Evolutionary conservation across 23 red algal species (phyloP), one percentile per base, ranked within the genome.

Genomic region (Cyanidium caldarium): DNA sequence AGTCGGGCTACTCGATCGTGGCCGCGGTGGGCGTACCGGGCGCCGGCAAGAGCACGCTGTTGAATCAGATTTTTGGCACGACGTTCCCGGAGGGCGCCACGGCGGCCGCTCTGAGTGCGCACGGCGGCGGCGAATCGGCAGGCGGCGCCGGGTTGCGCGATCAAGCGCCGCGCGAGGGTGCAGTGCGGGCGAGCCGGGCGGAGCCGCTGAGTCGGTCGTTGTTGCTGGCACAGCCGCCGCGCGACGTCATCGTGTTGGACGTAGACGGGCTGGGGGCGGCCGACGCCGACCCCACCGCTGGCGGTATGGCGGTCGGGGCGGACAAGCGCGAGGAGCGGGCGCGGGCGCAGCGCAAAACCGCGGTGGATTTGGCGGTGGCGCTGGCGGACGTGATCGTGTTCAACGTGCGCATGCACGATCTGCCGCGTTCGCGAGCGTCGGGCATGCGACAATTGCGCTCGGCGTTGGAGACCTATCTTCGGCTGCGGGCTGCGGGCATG

Each of bases 341-440:
- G 42, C 23, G 28, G 29, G 40, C 35, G 34, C 5, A 75, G 1
- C n/a, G 42, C 2, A 37, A 34, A 16, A 75, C 45, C 34, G 46
- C 43, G 3, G 70, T 79, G 16, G 42, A 69, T 31, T 45, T 65
- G 36, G 75, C 35, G 30, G 43, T 56, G 0, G 56, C 56, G 1
- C 15, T 79, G 16, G 65, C 75, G 36, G 75, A 79, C 35, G 57
- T 79, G 33, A 38, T 79, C 36, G n/a, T 79, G 14, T 67, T 79
- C 45, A 56, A 75, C 70, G 70, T 75, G 1, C 42, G 33, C 14
- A 10, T 36, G 16, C 46, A 45, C 21, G 57, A 67, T 21, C 44
- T 79, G 40, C 19, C 31, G 0, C 46, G 75, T 26, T 79, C 67
- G n/a, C 17, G 17, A 10, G 75, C 34, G 2, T 38, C 58, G 10